Percentiles rank a stretch among this genome's conserved stretches.
Evolutionary conservation across 345 rosid genomes (phyloP).

Genomic region (Citrus maxima): DNA sequence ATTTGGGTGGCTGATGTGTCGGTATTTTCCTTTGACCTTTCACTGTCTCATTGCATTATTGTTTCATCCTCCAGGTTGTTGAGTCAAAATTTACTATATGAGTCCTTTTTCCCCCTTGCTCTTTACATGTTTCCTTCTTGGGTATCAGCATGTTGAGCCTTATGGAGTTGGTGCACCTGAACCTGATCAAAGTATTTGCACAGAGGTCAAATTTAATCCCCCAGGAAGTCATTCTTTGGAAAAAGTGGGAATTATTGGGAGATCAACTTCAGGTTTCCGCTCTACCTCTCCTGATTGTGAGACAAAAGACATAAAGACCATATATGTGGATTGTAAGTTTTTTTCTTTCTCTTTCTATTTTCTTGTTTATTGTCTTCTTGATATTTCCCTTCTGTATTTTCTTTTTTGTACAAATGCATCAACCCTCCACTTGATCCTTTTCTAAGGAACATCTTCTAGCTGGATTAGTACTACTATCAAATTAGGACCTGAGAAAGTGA

Average conservation of each 20-base stretch:
- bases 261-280: conserved; percentile 31
- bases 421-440: background rate
- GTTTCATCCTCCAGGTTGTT: conserved; percentile 1
- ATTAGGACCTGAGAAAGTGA: background rate
- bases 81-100: background rate
- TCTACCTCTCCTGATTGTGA: conserved; percentile 70
- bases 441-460: background rate
- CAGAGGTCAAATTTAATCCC: conserved; percentile 43
- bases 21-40: conserved; percentile 38
- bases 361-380: background rate
- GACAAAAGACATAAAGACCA: conserved; percentile 82
- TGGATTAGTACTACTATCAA: background rate
- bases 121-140: background rate
- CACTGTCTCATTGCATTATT: conserved; percentile 7
- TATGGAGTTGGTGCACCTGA: conserved; percentile 51
- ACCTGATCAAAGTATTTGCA: conserved; percentile 39
- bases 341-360: background rate
- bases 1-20: conserved; percentile 86
- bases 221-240: conserved; percentile 41
- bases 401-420: background rate
- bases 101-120: background rate
- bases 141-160: conserved; percentile 75
- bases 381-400: background rate
- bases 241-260: conserved; percentile 39
- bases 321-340: conserved; percentile 90